phyloP scores from a whole-genome alignment of 139 green algal genomes.

The Eudorina sp. region DNA sequence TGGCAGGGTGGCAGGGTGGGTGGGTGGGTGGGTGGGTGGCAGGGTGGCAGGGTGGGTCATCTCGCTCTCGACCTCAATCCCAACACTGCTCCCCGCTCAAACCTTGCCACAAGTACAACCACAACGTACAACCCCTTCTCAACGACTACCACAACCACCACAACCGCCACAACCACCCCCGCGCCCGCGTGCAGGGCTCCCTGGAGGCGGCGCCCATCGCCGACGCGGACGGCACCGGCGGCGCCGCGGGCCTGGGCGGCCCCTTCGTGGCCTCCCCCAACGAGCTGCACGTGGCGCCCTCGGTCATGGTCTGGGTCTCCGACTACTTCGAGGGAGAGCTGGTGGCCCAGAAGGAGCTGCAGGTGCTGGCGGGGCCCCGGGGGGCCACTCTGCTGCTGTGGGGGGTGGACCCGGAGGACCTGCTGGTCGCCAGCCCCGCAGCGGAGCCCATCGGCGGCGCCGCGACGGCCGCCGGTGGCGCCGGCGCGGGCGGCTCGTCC shows the following conservation, averaged over 20 bases:
- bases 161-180: too few relatives aligned
- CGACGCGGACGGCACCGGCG: not conserved
- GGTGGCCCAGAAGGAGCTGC: constrained; percentile 7
- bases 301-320: constrained; percentile 57
- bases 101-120: too few relatives aligned
- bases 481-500: not conserved
- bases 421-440: constrained; percentile 18
- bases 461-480: not conserved
- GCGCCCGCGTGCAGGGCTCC: constrained; percentile 4
- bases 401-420: constrained; percentile 41
- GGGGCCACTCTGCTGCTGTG: constrained; percentile 53
- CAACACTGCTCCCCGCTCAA: too few relatives aligned
- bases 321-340: constrained; percentile 59
- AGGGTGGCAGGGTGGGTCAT: too few relatives aligned
- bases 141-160: too few relatives aligned
- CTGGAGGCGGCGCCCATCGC: constrained; percentile 5
- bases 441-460: not conserved
- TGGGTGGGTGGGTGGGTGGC: not conserved
- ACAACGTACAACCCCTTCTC: too few relatives aligned
- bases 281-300: constrained; percentile 55
- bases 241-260: not conserved
- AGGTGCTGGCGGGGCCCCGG: constrained; percentile 32
- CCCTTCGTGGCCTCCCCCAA: constrained; percentile 45
- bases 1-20: too few relatives aligned
- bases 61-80: too few relatives aligned